Percentiles rank a stretch among this genome's conserved stretches.
phyloP scores from a whole-genome alignment of 345 rosid genomes.

The Brassica incana region DNA sequence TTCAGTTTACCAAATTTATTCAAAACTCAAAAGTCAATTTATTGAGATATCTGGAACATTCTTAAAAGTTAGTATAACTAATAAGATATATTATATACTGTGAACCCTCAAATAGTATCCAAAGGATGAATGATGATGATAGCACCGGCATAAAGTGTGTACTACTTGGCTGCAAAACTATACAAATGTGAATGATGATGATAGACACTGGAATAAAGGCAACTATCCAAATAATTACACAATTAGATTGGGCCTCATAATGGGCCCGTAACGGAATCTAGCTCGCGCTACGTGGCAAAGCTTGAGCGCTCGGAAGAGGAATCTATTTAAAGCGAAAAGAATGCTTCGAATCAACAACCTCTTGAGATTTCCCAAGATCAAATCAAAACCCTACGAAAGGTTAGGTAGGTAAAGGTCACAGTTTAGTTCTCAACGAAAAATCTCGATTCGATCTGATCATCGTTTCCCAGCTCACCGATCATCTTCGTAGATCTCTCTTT shows the following conservation, averaged over 20 bases:
- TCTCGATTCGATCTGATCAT: background rate
- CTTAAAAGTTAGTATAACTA: no score
- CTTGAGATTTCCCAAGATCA: slow-evolving; percentile 32
- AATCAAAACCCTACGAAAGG: slow-evolving; percentile 35
- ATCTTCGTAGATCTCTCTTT: background rate
- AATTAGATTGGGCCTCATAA: background rate
- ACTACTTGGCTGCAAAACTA: background rate
- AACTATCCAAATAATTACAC: background rate
- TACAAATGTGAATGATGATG: background rate
- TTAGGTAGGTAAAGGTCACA: slow-evolving; percentile 11
- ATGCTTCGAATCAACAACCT: slow-evolving; percentile 20
- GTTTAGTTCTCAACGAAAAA: background rate
- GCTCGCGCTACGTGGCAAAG: slow-evolving; percentile 34
- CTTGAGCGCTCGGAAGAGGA: slow-evolving; percentile 35
- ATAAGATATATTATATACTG: no score
- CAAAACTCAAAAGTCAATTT: background rate
- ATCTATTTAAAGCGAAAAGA: slow-evolving; percentile 37
- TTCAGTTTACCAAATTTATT: background rate
- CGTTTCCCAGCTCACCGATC: slow-evolving; percentile 19
- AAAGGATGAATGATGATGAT: background rate
- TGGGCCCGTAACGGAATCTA: slow-evolving; percentile 2
- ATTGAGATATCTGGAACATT: no score
- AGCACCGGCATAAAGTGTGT: background rate
- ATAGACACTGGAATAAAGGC: background rate
- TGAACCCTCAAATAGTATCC: background rate